phyloP scores from a whole-genome alignment of 148 eudicot genomes.

The Pharnaceum exiguum region DNA sequence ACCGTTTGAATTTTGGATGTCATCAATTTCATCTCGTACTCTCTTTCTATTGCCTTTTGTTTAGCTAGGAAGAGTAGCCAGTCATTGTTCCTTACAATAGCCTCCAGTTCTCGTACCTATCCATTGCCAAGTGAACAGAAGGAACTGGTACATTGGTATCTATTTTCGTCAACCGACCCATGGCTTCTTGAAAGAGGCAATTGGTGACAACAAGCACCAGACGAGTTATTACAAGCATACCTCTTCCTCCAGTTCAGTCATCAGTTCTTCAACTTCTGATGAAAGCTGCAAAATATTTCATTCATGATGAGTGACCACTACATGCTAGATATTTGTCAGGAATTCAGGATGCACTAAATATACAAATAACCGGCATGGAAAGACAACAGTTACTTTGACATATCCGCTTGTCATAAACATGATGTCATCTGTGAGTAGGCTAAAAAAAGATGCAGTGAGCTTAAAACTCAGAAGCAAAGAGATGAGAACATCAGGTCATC shows the following conservation, averaged over 20 bases:
- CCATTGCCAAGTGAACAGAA: slow-evolving; percentile 17
- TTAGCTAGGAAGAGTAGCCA: slow-evolving; percentile 47
- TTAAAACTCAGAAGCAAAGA: no score
- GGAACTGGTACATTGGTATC: slow-evolving; percentile 8
- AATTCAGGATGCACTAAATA: not conserved
- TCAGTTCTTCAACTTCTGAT: slow-evolving; percentile 31
- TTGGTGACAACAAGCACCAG: slow-evolving; percentile 1
- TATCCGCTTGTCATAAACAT: no score
- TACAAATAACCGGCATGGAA: not conserved
- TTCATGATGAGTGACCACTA: slow-evolving; percentile 9
- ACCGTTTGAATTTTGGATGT: slow-evolving; percentile 59
- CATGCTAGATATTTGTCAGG: not conserved
- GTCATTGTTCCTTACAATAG: slow-evolving; percentile 52
- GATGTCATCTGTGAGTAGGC: no score
- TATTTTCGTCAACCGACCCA: not conserved
- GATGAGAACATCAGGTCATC: no score
- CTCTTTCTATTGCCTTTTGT: slow-evolving; percentile 51
- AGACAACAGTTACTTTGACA: not conserved
- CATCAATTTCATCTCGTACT: slow-evolving; percentile 35
- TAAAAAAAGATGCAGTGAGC: no score
- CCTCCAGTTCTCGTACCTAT: slow-evolving; percentile 66
- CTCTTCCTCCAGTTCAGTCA: slow-evolving; percentile 57
- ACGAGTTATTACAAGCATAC: slow-evolving; percentile 26
- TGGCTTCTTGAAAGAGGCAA: slow-evolving; percentile 9
- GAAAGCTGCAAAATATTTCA: slow-evolving; percentile 29